These are phyloP conservation scores for Pestalotiopsis sp. DNA, from an alignment of 2,329 filamentous ascomycete genomes.

Conservation along the genomic window DNA sequence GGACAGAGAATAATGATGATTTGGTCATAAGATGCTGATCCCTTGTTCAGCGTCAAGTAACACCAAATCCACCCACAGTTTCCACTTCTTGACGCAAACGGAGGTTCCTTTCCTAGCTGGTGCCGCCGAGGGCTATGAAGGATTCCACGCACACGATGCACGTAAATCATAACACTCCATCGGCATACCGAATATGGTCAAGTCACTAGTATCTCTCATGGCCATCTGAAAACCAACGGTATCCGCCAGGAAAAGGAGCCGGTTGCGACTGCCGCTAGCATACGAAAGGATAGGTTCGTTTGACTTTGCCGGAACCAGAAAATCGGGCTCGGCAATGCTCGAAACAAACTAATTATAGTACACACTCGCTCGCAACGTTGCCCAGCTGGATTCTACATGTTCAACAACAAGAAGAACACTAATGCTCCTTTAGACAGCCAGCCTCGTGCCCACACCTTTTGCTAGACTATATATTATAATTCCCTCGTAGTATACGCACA, in stretches of 20 bases:
- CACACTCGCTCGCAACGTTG: background rate
- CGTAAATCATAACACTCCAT: background rate
- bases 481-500: too few relatives aligned
- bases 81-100: background rate
- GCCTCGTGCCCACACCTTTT: background rate
- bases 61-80: background rate
- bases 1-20: background rate
- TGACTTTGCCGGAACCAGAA: background rate
- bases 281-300: background rate
- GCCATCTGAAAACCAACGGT: background rate
- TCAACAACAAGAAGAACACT: background rate
- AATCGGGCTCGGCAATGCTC: background rate
- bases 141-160: too few relatives aligned
- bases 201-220: background rate
- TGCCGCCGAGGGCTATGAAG: background rate
- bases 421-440: background rate
- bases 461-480: too few relatives aligned
- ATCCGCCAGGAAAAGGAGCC: background rate
- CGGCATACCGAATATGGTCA: background rate
- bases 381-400: background rate
- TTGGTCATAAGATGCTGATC: background rate
- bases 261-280: background rate
- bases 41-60: background rate
- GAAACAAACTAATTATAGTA: background rate
- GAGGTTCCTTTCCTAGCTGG: background rate